A percentile compares a stretch with the other conserved stretches of the same genome.
Conservation (phyloP, 176 grass and related monocot species). For the Carex littledalei region DNA sequence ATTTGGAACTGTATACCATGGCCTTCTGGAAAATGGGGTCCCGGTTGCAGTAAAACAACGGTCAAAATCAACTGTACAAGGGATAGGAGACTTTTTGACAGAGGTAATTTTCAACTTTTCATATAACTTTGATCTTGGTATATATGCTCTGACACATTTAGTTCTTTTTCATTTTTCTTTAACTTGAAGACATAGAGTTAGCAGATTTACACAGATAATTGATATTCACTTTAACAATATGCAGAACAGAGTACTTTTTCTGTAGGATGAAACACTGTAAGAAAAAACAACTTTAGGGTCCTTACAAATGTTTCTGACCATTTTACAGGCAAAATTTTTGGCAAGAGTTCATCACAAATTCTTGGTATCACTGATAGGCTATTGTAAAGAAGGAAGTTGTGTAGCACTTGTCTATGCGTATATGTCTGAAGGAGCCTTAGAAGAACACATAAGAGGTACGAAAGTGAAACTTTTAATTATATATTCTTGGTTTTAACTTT, state of each 20-base stretch:
- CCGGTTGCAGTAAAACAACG: constrained; percentile 62
- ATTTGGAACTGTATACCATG: constrained; percentile 62
- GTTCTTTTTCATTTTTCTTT: background rate
- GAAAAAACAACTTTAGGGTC: too few relatives aligned
- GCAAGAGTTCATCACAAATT: constrained; percentile 64
- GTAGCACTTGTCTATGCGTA: constrained; percentile 59
- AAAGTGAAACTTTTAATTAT: background rate
- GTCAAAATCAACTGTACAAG: constrained; percentile 38
- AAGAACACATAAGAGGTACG: constrained; percentile 38
- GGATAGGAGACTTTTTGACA: constrained; percentile 50
- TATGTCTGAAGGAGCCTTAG: constrained; percentile 49
- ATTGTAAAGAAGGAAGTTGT: constrained; percentile 50
- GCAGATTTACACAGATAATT: background rate
- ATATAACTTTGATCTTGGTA: background rate
- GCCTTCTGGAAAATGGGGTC: constrained; percentile 45
- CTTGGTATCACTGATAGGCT: constrained; percentile 61
- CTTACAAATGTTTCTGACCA: background rate
- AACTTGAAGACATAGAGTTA: background rate
- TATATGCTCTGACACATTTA: background rate
- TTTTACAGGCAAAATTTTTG: constrained; percentile 49
- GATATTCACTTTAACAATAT: background rate
- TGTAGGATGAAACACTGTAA: too few relatives aligned
- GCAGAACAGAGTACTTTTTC: too few relatives aligned
- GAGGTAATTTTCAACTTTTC: constrained; percentile 44
- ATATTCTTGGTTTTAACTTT: background rate